Evolutionary conservation across 768 basidiomycete species (phyloP), one percentile per base, ranked within the genome.

Genomic region (Lactarius pseudohatsudake): DNA sequence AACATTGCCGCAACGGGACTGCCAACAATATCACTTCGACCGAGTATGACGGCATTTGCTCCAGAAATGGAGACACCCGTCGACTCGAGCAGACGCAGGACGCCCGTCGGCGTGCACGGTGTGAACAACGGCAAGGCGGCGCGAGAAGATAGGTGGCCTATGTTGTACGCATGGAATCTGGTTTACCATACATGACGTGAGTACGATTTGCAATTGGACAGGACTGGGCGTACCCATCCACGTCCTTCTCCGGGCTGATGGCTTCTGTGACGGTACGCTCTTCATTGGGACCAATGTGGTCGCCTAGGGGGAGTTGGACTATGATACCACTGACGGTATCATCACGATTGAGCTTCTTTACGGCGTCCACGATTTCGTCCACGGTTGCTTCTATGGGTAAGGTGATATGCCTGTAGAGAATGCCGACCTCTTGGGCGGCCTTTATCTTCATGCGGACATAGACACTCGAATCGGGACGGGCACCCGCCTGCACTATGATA

Each of bases 391-490:
- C 85, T 53, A 82, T 85, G n/a, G 89, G 82, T 20, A 94, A 76
- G 59, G 80, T 80, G 75, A 98, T 80, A 75, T 98, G 94, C 61
- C 87, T 86, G 77, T 91, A 90, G 66, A 82, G 85, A 79, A 98
- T 92, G 66, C 97, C 96, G 70, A 92, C 89, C 79, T 98, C 94
- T 72, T 94, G 87, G 13, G 95, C 92, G 13, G 97, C 97, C 77
- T 96, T 98, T 53, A 86, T 82, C 79, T 99, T 99, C 96, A 98
- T 98, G 74, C 94, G 93, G 71, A 99, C 89, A 78, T 99, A 99
- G 50, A 89, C 88, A 22, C 82, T 80, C 6, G 96, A 98, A 76
- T 98, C 96, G 26, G 94, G 88, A 65, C 93, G 90, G 36, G 88
- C 86, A 62, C 97, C 97, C 59, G 94, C 94, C 78, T 98, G 97